Percentiles rank a stretch among this genome's conserved stretches.
Conservation (phyloP, 2,329 filamentous ascomycete genomes). For the Paracoccidioides lutzii region DNA sequence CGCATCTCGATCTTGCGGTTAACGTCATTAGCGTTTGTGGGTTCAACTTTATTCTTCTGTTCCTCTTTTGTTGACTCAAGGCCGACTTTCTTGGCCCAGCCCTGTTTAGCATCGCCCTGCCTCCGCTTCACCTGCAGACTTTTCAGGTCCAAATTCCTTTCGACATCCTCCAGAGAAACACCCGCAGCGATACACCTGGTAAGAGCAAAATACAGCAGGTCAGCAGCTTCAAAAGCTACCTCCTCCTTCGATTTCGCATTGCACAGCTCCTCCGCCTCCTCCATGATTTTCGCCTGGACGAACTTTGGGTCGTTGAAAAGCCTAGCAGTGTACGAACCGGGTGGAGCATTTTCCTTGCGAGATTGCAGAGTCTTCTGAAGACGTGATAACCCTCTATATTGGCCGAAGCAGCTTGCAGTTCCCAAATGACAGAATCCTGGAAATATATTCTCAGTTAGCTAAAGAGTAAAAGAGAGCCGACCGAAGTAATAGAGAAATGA, state of each 20-base stretch:
- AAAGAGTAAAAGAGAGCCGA: neutral
- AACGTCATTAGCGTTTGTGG: constrained; percentile 36
- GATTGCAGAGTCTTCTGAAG: constrained; percentile 77
- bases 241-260: constrained; percentile 71
- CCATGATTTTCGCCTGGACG: constrained; percentile 90
- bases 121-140: constrained; percentile 88
- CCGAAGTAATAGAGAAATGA: neutral
- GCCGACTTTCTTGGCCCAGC: constrained; percentile 75
- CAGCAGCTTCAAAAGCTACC: constrained; percentile 85
- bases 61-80: constrained; percentile 29
- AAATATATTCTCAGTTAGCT: constrained; percentile 5
- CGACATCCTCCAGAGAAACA: constrained; percentile 76
- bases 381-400: constrained; percentile 65
- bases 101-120: constrained; percentile 85
- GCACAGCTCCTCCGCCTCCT: constrained; percentile 91
- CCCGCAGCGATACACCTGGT: constrained; percentile 78
- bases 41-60: constrained; percentile 20
- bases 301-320: constrained; percentile 87
- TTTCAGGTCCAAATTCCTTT: constrained; percentile 86
- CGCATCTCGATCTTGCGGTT: constrained; percentile 66
- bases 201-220: constrained; percentile 89
- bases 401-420: constrained; percentile 84
- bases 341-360: constrained; percentile 69
- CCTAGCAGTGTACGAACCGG: constrained; percentile 84
- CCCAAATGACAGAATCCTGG: constrained; percentile 81